Conservation (phyloP, 768 basidiomycete genomes). For the Amanita brunnescens region DNA sequence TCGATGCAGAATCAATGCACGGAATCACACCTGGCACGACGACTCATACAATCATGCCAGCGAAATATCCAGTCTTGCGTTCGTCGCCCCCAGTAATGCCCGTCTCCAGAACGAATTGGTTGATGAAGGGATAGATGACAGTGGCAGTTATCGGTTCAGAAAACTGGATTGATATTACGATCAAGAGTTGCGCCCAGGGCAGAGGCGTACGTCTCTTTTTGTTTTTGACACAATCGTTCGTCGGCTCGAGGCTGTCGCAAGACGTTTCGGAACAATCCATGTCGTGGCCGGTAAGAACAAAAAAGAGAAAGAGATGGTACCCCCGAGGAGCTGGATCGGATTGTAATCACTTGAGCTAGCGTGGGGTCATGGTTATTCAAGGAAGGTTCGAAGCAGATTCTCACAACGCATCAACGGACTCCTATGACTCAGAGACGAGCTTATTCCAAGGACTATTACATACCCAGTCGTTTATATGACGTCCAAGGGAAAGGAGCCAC, state of each 20-base stretch:
- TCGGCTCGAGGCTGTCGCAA: too few species aligned
- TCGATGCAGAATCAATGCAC: not conserved
- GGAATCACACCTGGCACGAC: not conserved
- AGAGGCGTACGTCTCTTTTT: not conserved
- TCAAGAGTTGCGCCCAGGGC: constrained; percentile 16
- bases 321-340: too few species aligned
- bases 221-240: not conserved
- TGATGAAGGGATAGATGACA: constrained; percentile 33
- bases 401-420: too few species aligned
- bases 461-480: too few species aligned
- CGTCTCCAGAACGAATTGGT: constrained; percentile 26
- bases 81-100: constrained; percentile 30
- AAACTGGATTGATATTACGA: constrained; percentile 23
- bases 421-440: too few species aligned
- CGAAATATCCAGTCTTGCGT: constrained; percentile 31
- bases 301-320: constrained; percentile 19
- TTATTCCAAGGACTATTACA: too few species aligned
- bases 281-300: too few species aligned
- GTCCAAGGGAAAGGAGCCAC: too few species aligned
- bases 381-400: too few species aligned
- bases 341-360: too few species aligned
- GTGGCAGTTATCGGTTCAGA: constrained; percentile 28
- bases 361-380: too few species aligned
- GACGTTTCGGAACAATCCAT: too few species aligned
- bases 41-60: constrained; percentile 28